Percentiles rank a stretch among this genome's conserved stretches.
phyloP scores from a whole-genome alignment of 31 red algal species.

The Endocladia muricata region DNA sequence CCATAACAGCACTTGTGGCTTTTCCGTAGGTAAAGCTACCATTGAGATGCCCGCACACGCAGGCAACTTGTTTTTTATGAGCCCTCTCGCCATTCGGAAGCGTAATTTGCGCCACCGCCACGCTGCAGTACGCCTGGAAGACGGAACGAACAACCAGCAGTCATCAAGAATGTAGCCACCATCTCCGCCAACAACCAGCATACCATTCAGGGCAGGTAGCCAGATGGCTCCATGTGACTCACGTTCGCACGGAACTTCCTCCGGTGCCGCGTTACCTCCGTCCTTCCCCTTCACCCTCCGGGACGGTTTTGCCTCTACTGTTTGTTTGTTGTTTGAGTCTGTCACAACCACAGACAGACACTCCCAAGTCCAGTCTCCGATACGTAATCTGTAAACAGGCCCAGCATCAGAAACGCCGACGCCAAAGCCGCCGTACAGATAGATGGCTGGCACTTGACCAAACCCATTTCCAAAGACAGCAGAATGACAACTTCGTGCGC shows the following conservation, averaged over 20 bases:
- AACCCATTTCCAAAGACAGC: conserved; percentile 38
- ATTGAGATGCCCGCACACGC: conserved; percentile 22
- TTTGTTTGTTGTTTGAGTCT: not conserved
- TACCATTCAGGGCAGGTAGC: conserved; percentile 43
- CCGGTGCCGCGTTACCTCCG: not conserved
- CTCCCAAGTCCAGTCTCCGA: conserved; percentile 56
- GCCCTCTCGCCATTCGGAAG: conserved; percentile 15
- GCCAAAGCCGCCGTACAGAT: conserved; percentile 57
- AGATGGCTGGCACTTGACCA: conserved; percentile 47
- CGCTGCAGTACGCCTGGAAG: not conserved
- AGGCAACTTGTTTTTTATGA: conserved; percentile 32
- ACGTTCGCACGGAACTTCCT: conserved; percentile 14
- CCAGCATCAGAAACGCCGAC: not conserved
- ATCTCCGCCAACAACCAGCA: conserved; percentile 63
- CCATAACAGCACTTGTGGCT: conserved; percentile 44
- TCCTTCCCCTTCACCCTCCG: not conserved
- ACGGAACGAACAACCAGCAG: conserved; percentile 50
- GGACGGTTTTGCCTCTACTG: no score
- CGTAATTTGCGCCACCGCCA: conserved; percentile 50
- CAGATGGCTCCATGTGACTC: conserved; percentile 62
- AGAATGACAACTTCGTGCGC: conserved; percentile 27
- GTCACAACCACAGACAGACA: conserved; percentile 1
- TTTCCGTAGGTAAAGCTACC: conserved; percentile 15
- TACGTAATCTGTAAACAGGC: conserved; percentile 42
- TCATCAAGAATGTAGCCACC: conserved; percentile 31